Base-by-base conservation (phyloP, 2,329 filamentous ascomycete species). In the Fusarium temperatum region DNA sequence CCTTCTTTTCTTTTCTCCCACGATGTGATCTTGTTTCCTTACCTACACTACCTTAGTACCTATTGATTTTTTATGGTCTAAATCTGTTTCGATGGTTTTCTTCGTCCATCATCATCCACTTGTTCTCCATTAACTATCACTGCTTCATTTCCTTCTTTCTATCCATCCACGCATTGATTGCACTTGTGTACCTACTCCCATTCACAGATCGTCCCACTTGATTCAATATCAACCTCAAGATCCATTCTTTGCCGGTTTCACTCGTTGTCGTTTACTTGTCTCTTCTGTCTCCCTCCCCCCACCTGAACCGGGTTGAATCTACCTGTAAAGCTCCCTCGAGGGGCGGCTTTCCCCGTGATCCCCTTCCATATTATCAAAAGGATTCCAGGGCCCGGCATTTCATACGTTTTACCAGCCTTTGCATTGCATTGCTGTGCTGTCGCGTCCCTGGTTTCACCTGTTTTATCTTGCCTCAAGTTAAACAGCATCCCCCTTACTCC, bases 381-480 rank as follows among this genome's bases (percentile, higher is more conserved):
- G 72, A 75, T 75, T 75, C 72, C 68, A 70, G 64, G 72, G 65
- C 72, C 62, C 50, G 69, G 55, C 61, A 75, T 75, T 66, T 63
- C 57, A 53, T 55, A 58, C 63, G 44, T 45, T 63, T 60, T 70
- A 44, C 67, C 72, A 72, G 73, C 68, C 69, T 58, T 69, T 66
- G 64, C 72, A 63, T 69, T 70, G 64, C 72, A 70, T 74, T 58
- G 50, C 62, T 51, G 36, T 44, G 38, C 56, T 75, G 71, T 67
- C 55, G 63, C 73, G 68, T 58, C 56, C 70, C 66, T 61, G 74
- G 77, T 78, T 78, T 78, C 77, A 77, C 63, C 54, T 73, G 69
- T 68, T 74, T 62, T 75, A 75, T 71, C 65, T 59, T 77, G 70
- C 70, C 69, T 77, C 68, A 69, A 76, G 69, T 70, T 64, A 58